Evolutionary conservation across 83 land plant genomes (phyloP).

Genomic region (Picea abies): DNA sequence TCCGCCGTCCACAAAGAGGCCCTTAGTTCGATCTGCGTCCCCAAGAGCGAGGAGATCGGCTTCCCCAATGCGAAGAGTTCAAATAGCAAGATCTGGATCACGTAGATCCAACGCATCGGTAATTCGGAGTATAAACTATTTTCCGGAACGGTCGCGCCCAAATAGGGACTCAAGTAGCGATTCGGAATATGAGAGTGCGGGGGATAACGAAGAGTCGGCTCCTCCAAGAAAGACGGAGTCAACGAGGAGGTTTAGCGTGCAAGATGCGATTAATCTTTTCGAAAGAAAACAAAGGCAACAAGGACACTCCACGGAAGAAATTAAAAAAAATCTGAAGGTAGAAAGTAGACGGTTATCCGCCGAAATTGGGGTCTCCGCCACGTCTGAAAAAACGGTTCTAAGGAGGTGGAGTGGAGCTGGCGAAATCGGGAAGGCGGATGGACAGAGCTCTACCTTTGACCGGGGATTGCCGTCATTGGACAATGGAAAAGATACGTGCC

Average conservation of each 20-base stretch:
- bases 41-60: constrained; percentile 64
- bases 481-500: background rate
- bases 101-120: constrained; percentile 57
- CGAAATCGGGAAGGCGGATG: constrained; percentile 47
- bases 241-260: constrained; percentile 67
- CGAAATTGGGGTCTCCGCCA: constrained; percentile 33
- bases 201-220: background rate
- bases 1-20: constrained; percentile 50
- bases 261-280: constrained; percentile 76
- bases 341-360: constrained; percentile 58
- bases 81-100: constrained; percentile 67
- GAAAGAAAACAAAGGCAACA: constrained; percentile 74
- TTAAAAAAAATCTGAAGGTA: constrained; percentile 20
- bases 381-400: constrained; percentile 51
- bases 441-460: background rate
- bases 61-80: constrained; percentile 75
- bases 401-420: constrained; percentile 81
- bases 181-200: constrained; percentile 4
- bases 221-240: background rate
- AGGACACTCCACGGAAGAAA: constrained; percentile 6
- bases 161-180: constrained; percentile 4
- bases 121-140: constrained; percentile 52
- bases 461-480: background rate
- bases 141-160: constrained; percentile 39
- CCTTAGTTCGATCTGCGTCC: constrained; percentile 52